These are phyloP conservation scores for Breviolum minutum DNA, from an alignment of 73 alveolate genomes.

Conservation along the genomic window DNA sequence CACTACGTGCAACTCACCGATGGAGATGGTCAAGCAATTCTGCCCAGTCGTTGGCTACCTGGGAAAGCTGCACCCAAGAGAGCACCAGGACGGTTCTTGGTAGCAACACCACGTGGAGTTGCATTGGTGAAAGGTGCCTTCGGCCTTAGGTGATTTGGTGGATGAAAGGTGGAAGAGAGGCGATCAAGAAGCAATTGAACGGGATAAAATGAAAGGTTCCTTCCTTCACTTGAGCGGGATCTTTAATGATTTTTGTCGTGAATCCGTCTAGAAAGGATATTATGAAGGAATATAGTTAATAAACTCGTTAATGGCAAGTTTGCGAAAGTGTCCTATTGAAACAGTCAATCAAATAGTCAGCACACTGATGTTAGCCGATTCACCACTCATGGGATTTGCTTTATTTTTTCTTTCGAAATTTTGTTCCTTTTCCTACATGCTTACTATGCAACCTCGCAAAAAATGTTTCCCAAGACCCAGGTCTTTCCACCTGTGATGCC, in stretches of 20 bases:
- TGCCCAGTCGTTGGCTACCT: not conserved
- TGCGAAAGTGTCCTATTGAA: no score
- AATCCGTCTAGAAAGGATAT: no score
- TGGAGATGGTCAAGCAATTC: slow-evolving; percentile 55
- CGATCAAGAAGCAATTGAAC: no score
- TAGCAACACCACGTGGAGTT: not conserved
- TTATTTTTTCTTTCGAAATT: not conserved
- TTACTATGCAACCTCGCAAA: no score
- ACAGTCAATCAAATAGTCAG: no score
- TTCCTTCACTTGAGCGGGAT: no score
- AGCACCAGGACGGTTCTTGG: slow-evolving; percentile 49
- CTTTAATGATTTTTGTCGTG: no score
- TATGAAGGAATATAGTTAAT: no score
- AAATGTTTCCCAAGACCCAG: not conserved
- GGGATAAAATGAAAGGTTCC: no score
- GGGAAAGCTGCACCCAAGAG: not conserved
- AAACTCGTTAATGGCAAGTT: no score
- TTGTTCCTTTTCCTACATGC: not conserved
- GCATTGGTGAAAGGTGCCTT: slow-evolving; percentile 24
- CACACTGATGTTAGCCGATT: no score
- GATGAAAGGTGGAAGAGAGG: no score
- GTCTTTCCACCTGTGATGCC: slow-evolving; percentile 62
- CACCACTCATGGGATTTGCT: not conserved
- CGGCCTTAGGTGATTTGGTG: not conserved
- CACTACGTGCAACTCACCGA: slow-evolving; percentile 55